A percentile compares a stretch with the other conserved stretches of the same genome.
Conservation (phyloP, 768 basidiomycete species). For the Xanthoconium purpureum region DNA sequence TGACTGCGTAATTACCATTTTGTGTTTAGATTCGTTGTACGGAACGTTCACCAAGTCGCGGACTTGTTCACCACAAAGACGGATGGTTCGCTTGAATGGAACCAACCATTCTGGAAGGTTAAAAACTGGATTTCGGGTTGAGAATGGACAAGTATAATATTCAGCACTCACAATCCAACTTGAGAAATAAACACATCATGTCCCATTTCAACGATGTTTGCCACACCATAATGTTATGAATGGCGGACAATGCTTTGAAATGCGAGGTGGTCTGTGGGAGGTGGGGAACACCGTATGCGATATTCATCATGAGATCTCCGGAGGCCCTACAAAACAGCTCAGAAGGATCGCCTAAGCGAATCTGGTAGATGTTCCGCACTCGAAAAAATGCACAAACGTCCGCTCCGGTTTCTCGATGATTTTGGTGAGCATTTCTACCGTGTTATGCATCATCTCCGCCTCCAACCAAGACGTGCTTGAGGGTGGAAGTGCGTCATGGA, state of each 20-base stretch:
- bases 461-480: neutral
- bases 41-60: conserved; percentile 4
- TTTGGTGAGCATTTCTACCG: conserved; percentile 2
- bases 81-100: conserved; percentile 1
- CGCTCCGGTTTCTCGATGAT: conserved; percentile 1
- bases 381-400: conserved; percentile 1
- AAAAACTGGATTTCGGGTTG: neutral
- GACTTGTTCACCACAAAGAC: neutral
- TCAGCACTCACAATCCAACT: neutral
- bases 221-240: conserved; percentile 2
- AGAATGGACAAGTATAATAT: neutral
- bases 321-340: conserved; percentile 1
- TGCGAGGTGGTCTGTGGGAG: neutral
- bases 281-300: conserved; percentile 1
- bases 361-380: neutral
- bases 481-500: conserved; percentile 1
- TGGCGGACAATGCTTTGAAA: neutral
- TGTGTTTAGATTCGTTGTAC: neutral
- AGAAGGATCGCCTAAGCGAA: no score
- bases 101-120: conserved; percentile 1
- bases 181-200: conserved; percentile 2
- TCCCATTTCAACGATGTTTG: conserved; percentile 7
- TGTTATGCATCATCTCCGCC: conserved; percentile 2
- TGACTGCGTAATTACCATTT: neutral
- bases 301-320: conserved; percentile 6